These are phyloP conservation scores for Nicotiana noctiflora DNA, from an alignment of 257 asterid genomes.

Conservation along the genomic window DNA sequence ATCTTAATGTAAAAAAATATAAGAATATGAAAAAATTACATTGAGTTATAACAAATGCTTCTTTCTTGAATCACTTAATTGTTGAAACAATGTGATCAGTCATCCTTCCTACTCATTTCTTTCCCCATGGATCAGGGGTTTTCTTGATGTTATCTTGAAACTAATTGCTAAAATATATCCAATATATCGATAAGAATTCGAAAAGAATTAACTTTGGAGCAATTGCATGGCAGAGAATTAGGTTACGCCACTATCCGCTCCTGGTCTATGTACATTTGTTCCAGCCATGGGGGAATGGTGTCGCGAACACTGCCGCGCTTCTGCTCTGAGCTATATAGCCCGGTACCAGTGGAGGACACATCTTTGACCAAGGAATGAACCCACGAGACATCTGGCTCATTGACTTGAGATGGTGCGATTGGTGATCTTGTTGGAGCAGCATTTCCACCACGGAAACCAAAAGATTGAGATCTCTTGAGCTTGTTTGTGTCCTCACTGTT, in stretches of 20 bases:
- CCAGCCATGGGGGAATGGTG: constrained; percentile 54
- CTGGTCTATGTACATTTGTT: constrained; percentile 86
- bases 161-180: constrained; percentile 8
- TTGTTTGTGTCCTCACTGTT: constrained; percentile 63
- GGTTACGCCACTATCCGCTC: constrained; percentile 69
- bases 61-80: constrained; percentile 5
- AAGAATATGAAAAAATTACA: background rate
- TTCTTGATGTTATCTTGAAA: constrained; percentile 1
- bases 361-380: constrained; percentile 73
- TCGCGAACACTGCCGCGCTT: constrained; percentile 28
- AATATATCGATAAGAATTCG: constrained; percentile 6
- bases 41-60: background rate
- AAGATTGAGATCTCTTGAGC: constrained; percentile 33
- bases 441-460: constrained; percentile 24
- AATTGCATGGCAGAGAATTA: constrained; percentile 1
- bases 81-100: constrained; percentile 14
- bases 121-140: background rate
- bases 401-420: constrained; percentile 8
- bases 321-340: constrained; percentile 30
- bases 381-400: constrained; percentile 84
- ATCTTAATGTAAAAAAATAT: background rate
- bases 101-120: constrained; percentile 1
- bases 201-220: constrained; percentile 2
- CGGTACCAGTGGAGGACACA: constrained; percentile 30
- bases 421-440: background rate